phyloP scores from a whole-genome alignment of 1,284 basidiomycete species.

The Mycosarcoma mackinlayi region DNA sequence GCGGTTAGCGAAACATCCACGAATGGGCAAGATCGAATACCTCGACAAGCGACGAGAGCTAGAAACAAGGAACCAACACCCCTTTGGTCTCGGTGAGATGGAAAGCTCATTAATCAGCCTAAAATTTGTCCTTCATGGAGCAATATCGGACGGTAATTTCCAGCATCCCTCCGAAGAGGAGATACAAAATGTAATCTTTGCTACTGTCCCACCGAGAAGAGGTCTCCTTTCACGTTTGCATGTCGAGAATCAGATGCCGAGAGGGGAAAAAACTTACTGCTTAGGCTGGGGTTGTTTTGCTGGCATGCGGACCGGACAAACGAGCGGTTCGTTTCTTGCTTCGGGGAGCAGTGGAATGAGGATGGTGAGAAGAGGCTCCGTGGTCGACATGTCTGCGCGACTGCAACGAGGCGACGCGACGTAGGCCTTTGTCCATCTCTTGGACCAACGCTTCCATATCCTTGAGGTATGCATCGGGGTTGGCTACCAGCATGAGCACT shows the following conservation, averaged over 20 bases:
- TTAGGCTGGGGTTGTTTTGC: neutral
- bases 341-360: too few relatives aligned
- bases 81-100: too few relatives aligned
- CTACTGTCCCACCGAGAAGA: too few relatives aligned
- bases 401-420: neutral
- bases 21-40: too few relatives aligned
- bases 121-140: slow-evolving; percentile 54
- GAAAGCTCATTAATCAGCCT: slow-evolving; percentile 62
- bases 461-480: slow-evolving; percentile 10
- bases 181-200: slow-evolving; percentile 45
- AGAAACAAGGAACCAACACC: too few relatives aligned
- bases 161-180: slow-evolving; percentile 45
- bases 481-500: slow-evolving; percentile 25
- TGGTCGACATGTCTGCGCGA: neutral
- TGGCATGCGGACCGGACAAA: neutral
- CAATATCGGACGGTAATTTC: slow-evolving; percentile 66
- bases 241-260: too few relatives aligned
- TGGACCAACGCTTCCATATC: slow-evolving; percentile 19
- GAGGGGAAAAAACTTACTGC: slow-evolving; percentile 15
- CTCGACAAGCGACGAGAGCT: neutral
- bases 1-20: too few relatives aligned
- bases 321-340: neutral
- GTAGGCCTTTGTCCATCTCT: slow-evolving; percentile 15
- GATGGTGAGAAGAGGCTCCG: too few relatives aligned
- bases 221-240: too few relatives aligned